Base-by-base conservation (phyloP, 1,139 yeast species). In the Eremothecium coryli region DNA sequence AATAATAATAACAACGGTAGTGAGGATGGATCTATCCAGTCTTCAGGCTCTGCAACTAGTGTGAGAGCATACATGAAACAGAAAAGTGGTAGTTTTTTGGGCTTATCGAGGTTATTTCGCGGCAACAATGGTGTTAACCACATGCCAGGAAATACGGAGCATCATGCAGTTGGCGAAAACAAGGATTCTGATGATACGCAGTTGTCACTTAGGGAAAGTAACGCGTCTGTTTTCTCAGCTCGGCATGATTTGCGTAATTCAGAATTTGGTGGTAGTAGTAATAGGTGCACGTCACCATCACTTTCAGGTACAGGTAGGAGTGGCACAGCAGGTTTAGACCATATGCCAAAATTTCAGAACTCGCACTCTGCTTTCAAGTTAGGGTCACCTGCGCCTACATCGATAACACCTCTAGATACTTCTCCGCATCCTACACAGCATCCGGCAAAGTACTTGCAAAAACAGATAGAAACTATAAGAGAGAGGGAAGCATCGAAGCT, bases 381-480 rank as follows among this genome's bases (percentile, higher is more conserved):
- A n/a, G n/a, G n/a, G n/a, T n/a, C n/a, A n/a, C n/a, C n/a, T n/a
- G n/a, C n/a, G n/a, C n/a, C n/a, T n/a, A n/a, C n/a, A n/a, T n/a
- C n/a, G n/a, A n/a, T n/a, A n/a, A n/a, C n/a, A n/a, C n/a, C n/a
- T n/a, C n/a, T 35, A 15, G 38, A 35, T 18, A 35, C 46, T 3
- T 40, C 48, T 7, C 46, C 46, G n/a, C 37, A 36, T 22, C 41
- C 50, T 4, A 44, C 48, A 23, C 34, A 46, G 43, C 57, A 52
- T 36, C 55, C 55, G 4, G 54, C 45, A 3, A 45, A 51, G 27
- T 37, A 40, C 23, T 35, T 50, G 27, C 53, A 46, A 38, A 48
- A 42, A 13, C 47, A 46, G 29, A 46, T 48, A 23, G 52, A 48
- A 31, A 29, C 32, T 12, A 28, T 34, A 16, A 13, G 15, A 5